phyloP scores from a whole-genome alignment of 202 grass and related monocot genomes.

The Carex arenaria region DNA sequence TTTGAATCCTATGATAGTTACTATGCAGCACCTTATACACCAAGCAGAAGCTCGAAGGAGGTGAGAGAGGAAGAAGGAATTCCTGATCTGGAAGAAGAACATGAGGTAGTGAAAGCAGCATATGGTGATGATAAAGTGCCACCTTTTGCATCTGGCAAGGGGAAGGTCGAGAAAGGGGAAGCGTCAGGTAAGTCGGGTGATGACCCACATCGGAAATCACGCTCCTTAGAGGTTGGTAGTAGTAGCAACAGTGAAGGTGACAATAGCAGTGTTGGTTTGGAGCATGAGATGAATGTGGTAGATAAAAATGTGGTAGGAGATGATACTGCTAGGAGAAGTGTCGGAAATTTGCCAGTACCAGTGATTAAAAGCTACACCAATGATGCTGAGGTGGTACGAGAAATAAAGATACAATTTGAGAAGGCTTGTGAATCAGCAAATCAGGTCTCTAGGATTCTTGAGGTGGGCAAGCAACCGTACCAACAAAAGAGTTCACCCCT shows the following conservation, averaged over 20 bases:
- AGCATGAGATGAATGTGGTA: slow-evolving; percentile 73
- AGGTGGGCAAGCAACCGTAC: slow-evolving; percentile 90
- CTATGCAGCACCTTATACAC: slow-evolving; percentile 48
- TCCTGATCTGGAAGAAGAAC: slow-evolving; percentile 85
- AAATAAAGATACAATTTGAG: slow-evolving; percentile 79
- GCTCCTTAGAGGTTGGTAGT: slow-evolving; percentile 36
- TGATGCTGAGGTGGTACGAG: slow-evolving; percentile 58
- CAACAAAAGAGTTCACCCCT: slow-evolving; percentile 72
- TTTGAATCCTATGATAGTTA: slow-evolving; percentile 77
- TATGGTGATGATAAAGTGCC: slow-evolving; percentile 53
- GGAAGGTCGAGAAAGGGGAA: slow-evolving; percentile 44
- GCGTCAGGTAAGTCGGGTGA: slow-evolving; percentile 25
- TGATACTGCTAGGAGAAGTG: slow-evolving; percentile 30
- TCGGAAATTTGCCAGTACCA: slow-evolving; percentile 31
- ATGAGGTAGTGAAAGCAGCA: slow-evolving; percentile 77
- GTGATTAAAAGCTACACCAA: slow-evolving; percentile 49
- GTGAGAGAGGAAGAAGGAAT: slow-evolving; percentile 92
- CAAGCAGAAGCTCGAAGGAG: slow-evolving; percentile 70
- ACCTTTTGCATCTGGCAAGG: slow-evolving; percentile 20
- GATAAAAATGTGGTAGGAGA: slow-evolving; percentile 75
- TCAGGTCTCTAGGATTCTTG: slow-evolving; percentile 78
- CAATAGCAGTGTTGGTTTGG: slow-evolving; percentile 39
- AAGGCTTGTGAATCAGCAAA: slow-evolving; percentile 60
- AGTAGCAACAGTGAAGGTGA: slow-evolving; percentile 22
- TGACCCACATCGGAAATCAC: slow-evolving; percentile 45